Evolutionary conservation across 768 basidiomycete species (phyloP), one percentile per base, ranked within the genome.

Genomic region (Termitomyces sp.): DNA sequence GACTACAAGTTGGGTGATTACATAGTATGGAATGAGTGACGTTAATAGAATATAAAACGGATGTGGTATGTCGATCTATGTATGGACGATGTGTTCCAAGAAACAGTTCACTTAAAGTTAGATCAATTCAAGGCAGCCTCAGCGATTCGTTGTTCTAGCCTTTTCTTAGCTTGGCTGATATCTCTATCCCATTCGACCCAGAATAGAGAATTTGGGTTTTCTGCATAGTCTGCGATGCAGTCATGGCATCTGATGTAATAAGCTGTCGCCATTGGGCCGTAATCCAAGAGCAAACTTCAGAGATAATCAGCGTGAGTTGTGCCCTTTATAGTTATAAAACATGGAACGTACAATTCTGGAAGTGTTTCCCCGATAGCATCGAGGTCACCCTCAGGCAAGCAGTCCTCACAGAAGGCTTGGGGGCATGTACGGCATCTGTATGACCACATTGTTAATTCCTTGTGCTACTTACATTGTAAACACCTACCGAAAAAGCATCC

Each of bases 371-470:
- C 84, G 36, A 85, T 66, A 13, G 77, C 71, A 29, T 77, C 75
- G 32, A 83, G 68, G 5, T 82, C 76, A 4, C 75, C 80, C 3
- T 64, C 58, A 5, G 80, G 77, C 38, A 86, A 57, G 63, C 84
- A 85, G 58, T 85, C 84, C 51, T 85, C 81, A 65, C 84, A 86
- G 56, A 78, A 82, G 2, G 84, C 81, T 50, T 73, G 66, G 15
- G 80, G 76, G 61, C 85, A 86, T 0, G 82, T 84, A 53, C 77
- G 80, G 57, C 83, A 85, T 56, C 82, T 83, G 48, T 20, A 32
- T n/a, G 11, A 44, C 23, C 22, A 33, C 9, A 25, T 12, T 16
- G 55, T n/a, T 40, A 10, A 53, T 29, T 7, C 25, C 3, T 47
- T 29, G 12, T 16, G 29, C n/a, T 35, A 16, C 7, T 5, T 36